A percentile compares a stretch with the other conserved stretches of the same genome.
Evolutionary conservation across 441 rosid genomes (phyloP).

Genomic region (Corymbia citriodora): DNA sequence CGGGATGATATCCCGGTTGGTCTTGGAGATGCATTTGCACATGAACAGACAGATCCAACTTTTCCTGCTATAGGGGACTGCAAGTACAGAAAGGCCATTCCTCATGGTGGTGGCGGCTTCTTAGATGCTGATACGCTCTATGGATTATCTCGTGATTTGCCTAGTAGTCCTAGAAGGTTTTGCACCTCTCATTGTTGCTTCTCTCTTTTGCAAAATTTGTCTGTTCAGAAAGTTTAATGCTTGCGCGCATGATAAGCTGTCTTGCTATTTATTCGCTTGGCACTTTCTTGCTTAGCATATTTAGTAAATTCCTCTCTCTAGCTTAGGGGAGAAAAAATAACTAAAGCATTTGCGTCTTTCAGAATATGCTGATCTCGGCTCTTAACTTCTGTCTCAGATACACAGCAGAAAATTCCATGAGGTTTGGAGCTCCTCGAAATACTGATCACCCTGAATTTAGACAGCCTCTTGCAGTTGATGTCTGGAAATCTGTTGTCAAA

Average conservation of each 20-base stretch:
- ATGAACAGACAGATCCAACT: slow-evolving; percentile 50
- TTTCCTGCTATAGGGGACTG: slow-evolving; percentile 65
- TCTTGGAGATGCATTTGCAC: slow-evolving; percentile 64
- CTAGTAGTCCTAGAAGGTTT: slow-evolving; percentile 83
- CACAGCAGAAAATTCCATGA: slow-evolving; percentile 10
- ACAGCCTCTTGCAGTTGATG: neutral
- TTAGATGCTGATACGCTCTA: slow-evolving; percentile 84
- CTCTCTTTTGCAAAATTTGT: neutral
- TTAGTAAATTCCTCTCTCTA: neutral
- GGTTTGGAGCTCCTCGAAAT: slow-evolving; percentile 10
- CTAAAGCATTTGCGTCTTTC: neutral
- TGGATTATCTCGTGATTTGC: slow-evolving; percentile 75
- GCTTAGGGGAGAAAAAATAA: neutral
- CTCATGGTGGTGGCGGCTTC: slow-evolving; percentile 78
- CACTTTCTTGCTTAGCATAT: neutral
- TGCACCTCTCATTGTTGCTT: neutral
- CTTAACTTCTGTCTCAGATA: neutral
- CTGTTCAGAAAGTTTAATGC: neutral
- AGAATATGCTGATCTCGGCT: neutral
- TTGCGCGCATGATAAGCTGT: neutral
- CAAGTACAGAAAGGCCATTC: slow-evolving; percentile 63
- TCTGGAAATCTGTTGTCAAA: neutral
- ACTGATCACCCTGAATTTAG: slow-evolving; percentile 8
- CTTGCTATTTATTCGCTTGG: neutral
- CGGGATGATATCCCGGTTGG: slow-evolving; percentile 90